Percentiles rank a stretch among this genome's conserved stretches.
Conservation (phyloP, 164 flowering plant species). For the Umbilicus rupestris region DNA sequence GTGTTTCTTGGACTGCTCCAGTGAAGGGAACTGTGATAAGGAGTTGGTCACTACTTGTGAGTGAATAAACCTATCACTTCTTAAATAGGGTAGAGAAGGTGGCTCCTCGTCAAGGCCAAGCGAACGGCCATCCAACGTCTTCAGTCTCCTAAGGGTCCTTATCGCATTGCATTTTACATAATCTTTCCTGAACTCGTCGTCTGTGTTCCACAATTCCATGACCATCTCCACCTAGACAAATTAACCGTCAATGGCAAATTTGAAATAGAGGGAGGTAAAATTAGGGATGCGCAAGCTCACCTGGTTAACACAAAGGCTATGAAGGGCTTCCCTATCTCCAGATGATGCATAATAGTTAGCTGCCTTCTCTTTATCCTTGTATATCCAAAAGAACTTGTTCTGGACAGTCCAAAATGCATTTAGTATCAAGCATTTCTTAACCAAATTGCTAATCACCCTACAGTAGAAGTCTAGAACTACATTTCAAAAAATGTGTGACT, state of each 20-base stretch:
- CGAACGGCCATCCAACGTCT: slow-evolving; percentile 69
- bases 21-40: slow-evolving; percentile 15
- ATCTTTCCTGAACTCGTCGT: slow-evolving; percentile 59
- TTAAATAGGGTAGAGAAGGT: slow-evolving; percentile 26
- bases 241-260: slow-evolving; percentile 9
- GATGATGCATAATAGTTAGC: slow-evolving; percentile 35
- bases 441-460: not conserved
- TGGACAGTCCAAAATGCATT: slow-evolving; percentile 22
- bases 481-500: too few relatives aligned
- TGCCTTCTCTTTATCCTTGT: slow-evolving; percentile 37
- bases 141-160: slow-evolving; percentile 66
- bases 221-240: slow-evolving; percentile 47
- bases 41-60: slow-evolving; percentile 14
- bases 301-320: slow-evolving; percentile 42
- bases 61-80: slow-evolving; percentile 14
- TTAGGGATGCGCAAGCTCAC: slow-evolving; percentile 19
- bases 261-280: not conserved
- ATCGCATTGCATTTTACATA: slow-evolving; percentile 48
- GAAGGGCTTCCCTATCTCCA: slow-evolving; percentile 45
- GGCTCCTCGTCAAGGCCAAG: slow-evolving; percentile 77
- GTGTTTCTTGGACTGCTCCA: slow-evolving; percentile 14
- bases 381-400: slow-evolving; percentile 48
- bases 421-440: not conserved
- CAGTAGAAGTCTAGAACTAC: too few relatives aligned
- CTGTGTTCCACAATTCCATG: slow-evolving; percentile 58